phyloP scores from a whole-genome alignment of 164 flowering plant species.

The Cinnamomum micranthum region DNA sequence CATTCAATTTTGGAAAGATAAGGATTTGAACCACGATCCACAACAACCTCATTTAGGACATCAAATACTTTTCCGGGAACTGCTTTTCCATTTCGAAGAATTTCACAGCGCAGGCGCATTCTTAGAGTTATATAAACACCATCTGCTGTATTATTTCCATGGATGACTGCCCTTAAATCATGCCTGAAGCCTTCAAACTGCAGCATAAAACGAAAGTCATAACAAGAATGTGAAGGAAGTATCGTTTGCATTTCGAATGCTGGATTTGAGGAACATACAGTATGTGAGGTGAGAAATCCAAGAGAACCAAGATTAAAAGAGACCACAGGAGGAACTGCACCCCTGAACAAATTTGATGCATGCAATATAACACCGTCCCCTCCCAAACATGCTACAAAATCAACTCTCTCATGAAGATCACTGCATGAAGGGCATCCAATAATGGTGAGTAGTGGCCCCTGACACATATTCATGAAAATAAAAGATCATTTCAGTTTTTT shows the following conservation, averaged over 20 bases:
- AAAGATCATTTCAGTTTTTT: slow-evolving; percentile 5
- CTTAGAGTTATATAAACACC: slow-evolving; percentile 97
- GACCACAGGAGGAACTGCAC: slow-evolving; percentile 93
- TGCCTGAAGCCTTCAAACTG: slow-evolving; percentile 82
- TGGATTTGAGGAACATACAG: slow-evolving; percentile 40
- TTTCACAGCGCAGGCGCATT: slow-evolving; percentile 92
- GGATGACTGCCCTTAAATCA: slow-evolving; percentile 80
- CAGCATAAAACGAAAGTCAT: slow-evolving; percentile 9
- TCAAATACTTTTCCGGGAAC: slow-evolving; percentile 95
- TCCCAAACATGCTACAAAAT: slow-evolving; percentile 95
- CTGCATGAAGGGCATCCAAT: slow-evolving; percentile 35
- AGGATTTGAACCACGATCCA: slow-evolving; percentile 99
- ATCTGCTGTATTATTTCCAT: slow-evolving; percentile 81
- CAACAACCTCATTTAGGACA: slow-evolving; percentile 89
- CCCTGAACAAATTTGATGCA: slow-evolving; percentile 91
- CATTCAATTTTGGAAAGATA: slow-evolving; percentile 97
- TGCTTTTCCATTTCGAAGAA: slow-evolving; percentile 88
- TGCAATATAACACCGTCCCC: slow-evolving; percentile 99
- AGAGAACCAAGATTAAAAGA: slow-evolving; percentile 99
- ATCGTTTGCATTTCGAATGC: slow-evolving; percentile 3
- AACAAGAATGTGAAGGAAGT: not conserved
- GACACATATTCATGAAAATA: not conserved
- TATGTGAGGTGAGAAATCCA: slow-evolving; percentile 97
- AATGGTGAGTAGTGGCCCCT: not conserved
- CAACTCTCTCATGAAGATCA: slow-evolving; percentile 96